Base-by-base conservation (phyloP, 805 yeast species). In the Candida pseudoglaebosa region DNA sequence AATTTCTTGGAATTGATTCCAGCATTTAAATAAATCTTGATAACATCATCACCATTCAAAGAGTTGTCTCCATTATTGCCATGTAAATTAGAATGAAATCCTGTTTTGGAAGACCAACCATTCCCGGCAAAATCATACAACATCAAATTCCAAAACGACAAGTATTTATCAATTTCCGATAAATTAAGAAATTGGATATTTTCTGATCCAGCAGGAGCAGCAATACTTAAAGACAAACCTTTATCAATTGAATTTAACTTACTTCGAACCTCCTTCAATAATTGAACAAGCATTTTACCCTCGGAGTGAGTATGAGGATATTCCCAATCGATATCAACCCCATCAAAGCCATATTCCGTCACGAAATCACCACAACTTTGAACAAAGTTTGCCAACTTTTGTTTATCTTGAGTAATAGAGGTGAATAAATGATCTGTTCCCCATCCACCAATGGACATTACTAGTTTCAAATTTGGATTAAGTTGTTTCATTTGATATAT, bases 241-340 rank as follows among this genome's bases (percentile, higher is more conserved):
- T 45, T 50, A 14, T 36, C 36, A 9, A 28, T 50, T 42, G 36
- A 28, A 40, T 67, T 61, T 39, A 84, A 54, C 22, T 52, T 66
- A 1, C 12, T 32, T 30, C 78, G 66, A 18, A 80, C 47, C 12
- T 39, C 4, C 4, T 14, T 47, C 14, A 83, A 57, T 28, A 87
- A 44, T 3, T 54, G 50, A 1, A 73, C 63, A 44, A 78, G 70
- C 28, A 57, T 53, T 0, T 49, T 34, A 1, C 78, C 77, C 43
- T 84, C 80, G 0, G 55, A 52, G 3, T 54, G 50, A 30, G 57
- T 67, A 5, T 59, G 54, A 0, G 96, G 96, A 52, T 80, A 91
- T 59, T 91, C 99, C 96, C 96, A 91, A 61, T 91, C 99, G 20
- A 91, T 63, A 58, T 93, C 98, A 33, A 91, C 65, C 0, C 99